Conservation (phyloP, 2,329 filamentous ascomycete species). For the Paecilomyces dactylethromorphus region DNA sequence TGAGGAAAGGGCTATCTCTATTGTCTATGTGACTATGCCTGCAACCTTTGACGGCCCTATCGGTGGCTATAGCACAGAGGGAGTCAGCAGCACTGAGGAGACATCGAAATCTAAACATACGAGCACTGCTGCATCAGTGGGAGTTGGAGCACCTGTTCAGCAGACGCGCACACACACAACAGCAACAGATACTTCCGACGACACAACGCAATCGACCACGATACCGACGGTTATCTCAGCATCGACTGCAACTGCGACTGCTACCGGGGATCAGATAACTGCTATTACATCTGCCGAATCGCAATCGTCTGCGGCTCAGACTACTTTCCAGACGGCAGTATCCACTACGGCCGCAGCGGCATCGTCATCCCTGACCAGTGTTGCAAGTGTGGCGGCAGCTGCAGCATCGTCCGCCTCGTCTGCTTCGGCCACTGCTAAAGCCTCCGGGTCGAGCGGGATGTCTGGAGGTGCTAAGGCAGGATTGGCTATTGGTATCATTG, state of each 20-base stretch:
- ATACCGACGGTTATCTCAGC: slow-evolving; percentile 3
- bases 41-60: slow-evolving; percentile 48
- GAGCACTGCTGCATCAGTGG: neutral
- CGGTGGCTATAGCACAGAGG: slow-evolving; percentile 40
- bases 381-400: slow-evolving; percentile 10
- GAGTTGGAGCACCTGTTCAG: neutral
- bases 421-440: slow-evolving; percentile 7
- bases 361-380: slow-evolving; percentile 6
- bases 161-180: neutral
- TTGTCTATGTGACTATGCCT: slow-evolving; percentile 48
- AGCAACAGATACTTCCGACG: neutral
- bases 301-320: slow-evolving; percentile 6
- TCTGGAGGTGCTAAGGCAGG: slow-evolving; percentile 62
- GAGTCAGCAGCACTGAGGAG: neutral
- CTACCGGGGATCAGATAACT: slow-evolving; percentile 3
- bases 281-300: slow-evolving; percentile 4
- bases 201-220: neutral
- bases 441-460: slow-evolving; percentile 29
- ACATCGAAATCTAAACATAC: neutral
- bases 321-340: slow-evolving; percentile 16
- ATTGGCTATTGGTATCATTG: slow-evolving; percentile 73
- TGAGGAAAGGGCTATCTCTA: slow-evolving; percentile 2
- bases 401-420: slow-evolving; percentile 17
- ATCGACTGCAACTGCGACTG: slow-evolving; percentile 6
- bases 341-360: slow-evolving; percentile 15